Evolutionary conservation across 768 basidiomycete genomes (phyloP).

Genomic region (Auriscalpium microsporum): DNA sequence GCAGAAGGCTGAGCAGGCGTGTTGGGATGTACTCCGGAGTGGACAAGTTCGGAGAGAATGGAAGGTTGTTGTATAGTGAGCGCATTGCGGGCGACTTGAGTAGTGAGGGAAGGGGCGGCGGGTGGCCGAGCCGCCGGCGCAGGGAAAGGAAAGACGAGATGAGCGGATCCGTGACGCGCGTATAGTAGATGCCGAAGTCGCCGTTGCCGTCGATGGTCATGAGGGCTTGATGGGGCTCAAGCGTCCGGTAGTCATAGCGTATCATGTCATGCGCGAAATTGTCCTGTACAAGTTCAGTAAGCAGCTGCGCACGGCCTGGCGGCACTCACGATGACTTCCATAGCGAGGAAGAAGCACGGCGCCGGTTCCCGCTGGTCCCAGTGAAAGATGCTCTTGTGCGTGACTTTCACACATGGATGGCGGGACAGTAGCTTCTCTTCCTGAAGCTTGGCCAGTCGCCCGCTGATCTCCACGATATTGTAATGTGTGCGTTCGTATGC

Average conservation of each 20-base stretch:
- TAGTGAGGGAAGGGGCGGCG: constrained; percentile 46
- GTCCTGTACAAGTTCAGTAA: constrained; percentile 42
- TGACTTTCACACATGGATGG: constrained; percentile 62
- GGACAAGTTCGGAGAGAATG: constrained; percentile 88
- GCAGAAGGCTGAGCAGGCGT: constrained; percentile 75
- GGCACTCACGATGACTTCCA: constrained; percentile 85
- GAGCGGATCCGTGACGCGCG: constrained; percentile 77
- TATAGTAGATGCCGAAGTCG: constrained; percentile 79
- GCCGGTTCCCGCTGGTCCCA: constrained; percentile 70
- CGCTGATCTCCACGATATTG: constrained; percentile 91
- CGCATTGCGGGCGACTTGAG: constrained; percentile 54
- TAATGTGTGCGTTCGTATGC: constrained; percentile 92
- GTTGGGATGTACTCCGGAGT: constrained; percentile 89
- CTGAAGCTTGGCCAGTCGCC: constrained; percentile 67
- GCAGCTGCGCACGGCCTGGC: background rate
- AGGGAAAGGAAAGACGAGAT: constrained; percentile 70
- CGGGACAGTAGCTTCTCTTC: constrained; percentile 48
- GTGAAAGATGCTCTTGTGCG: constrained; percentile 77
- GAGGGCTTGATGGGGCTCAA: constrained; percentile 76
- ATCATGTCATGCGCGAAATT: constrained; percentile 96
- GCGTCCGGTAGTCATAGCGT: constrained; percentile 74
- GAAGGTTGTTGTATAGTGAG: constrained; percentile 57
- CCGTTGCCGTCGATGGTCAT: constrained; percentile 73
- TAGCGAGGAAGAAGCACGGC: constrained; percentile 87
- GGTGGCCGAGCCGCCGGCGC: constrained; percentile 49